Evolutionary conservation across 768 basidiomycete genomes (phyloP).

Genomic region (Kwoniella dendrophila): DNA sequence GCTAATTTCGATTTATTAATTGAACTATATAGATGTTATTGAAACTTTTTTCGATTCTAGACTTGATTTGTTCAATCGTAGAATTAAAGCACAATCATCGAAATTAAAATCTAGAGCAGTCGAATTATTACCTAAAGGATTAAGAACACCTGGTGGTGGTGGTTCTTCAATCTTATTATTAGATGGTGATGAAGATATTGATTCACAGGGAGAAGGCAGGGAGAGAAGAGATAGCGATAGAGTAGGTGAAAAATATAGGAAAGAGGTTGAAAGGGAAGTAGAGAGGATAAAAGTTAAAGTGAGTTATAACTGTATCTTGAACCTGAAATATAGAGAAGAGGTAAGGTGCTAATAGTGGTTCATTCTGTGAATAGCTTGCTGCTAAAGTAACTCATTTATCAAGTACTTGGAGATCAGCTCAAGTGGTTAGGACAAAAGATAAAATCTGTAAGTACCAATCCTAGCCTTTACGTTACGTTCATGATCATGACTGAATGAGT

Average conservation of each 20-base stretch:
- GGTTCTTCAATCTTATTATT: conserved; percentile 24
- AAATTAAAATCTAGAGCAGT: conserved; percentile 79
- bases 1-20: no score
- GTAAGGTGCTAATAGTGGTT: background rate
- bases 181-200: conserved; percentile 33
- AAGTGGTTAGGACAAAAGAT: conserved; percentile 55
- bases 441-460: conserved; percentile 64
- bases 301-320: conserved; percentile 1
- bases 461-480: conserved; percentile 68
- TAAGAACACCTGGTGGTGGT: conserved; percentile 48
- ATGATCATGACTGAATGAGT: background rate
- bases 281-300: conserved; percentile 86
- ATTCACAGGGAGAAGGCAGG: background rate
- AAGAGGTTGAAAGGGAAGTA: conserved; percentile 82
- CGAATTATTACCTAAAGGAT: conserved; percentile 68
- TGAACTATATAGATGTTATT: conserved; percentile 82
- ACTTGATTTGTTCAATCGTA: conserved; percentile 64
- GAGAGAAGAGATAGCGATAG: conserved; percentile 45
- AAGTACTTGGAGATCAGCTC: conserved; percentile 85
- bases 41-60: conserved; percentile 93
- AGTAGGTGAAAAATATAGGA: conserved; percentile 63
- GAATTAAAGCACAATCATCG: conserved; percentile 82
- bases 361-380: conserved; percentile 64
- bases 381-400: conserved; percentile 75
- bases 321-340: background rate